Evolutionary conservation across 139 green algal genomes (phyloP).

Genomic region (Chlorella sp.): DNA sequence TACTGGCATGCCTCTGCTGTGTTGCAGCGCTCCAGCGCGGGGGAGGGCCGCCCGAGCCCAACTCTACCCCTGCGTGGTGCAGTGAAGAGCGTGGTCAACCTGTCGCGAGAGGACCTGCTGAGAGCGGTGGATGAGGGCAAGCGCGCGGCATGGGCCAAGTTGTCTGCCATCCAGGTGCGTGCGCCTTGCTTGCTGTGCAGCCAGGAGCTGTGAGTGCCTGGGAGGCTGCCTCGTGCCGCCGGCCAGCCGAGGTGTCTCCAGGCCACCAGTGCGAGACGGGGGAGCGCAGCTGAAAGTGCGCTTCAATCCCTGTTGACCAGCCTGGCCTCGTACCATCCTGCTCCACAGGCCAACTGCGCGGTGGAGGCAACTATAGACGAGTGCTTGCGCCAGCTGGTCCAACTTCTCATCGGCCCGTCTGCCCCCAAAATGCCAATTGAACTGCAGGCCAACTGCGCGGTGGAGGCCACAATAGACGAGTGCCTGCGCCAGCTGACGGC

Average conservation of each 20-base stretch:
- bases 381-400: conserved; percentile 76
- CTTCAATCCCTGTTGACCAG: too few species aligned
- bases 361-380: conserved; percentile 89
- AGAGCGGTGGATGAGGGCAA: conserved; percentile 60
- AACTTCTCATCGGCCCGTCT: conserved; percentile 45
- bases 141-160: conserved; percentile 83
- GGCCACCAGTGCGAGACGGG: too few species aligned
- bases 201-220: too few species aligned
- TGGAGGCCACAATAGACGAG: conserved; percentile 88
- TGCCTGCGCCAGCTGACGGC: conserved; percentile 77
- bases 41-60: too few species aligned
- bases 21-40: too few species aligned
- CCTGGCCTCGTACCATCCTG: too few species aligned
- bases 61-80: not conserved
- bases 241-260: too few species aligned
- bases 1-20: too few species aligned
- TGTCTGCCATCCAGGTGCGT: conserved; percentile 80
- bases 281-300: too few species aligned
- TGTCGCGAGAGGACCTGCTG: conserved; percentile 54
- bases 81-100: conserved; percentile 20
- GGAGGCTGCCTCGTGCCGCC: too few species aligned
- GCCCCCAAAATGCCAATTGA: conserved; percentile 60
- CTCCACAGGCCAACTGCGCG: conserved; percentile 89
- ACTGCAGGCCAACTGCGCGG: conserved; percentile 91
- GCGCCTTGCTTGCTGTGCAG: not conserved